phyloP scores from a whole-genome alignment of 208 protist species.

The Endotrypanum monterogeii region DNA sequence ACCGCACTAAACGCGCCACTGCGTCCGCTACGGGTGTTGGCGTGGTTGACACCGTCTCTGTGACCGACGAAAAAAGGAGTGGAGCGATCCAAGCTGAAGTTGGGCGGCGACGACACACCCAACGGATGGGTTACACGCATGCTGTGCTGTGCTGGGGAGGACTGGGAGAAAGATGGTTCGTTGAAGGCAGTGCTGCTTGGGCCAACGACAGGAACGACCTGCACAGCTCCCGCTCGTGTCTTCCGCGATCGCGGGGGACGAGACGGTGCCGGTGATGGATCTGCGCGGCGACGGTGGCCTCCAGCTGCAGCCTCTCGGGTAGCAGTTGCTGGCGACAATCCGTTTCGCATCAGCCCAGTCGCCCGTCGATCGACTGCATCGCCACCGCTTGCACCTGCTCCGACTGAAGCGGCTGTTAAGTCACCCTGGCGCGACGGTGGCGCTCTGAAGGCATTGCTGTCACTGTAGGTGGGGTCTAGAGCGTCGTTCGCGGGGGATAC shows the following conservation, averaged over 20 bases:
- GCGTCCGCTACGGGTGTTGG: neutral
- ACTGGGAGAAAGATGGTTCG: constrained; percentile 13
- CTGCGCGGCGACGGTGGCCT: constrained; percentile 22
- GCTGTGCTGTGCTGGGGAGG: constrained; percentile 16
- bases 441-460: neutral
- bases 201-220: neutral
- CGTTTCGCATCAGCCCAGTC: constrained; percentile 19
- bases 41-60: constrained; percentile 10
- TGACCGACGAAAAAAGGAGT: constrained; percentile 10
- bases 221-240: constrained; percentile 7
- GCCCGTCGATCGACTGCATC: constrained; percentile 1
- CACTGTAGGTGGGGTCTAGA: constrained; percentile 5
- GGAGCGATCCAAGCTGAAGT: constrained; percentile 20
- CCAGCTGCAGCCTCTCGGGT: neutral
- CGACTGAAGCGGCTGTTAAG: neutral
- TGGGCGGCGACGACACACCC: constrained; percentile 26
- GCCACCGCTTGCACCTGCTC: constrained; percentile 1
- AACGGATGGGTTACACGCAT: neutral
- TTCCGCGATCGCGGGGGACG: constrained; percentile 30
- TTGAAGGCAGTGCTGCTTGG: neutral
- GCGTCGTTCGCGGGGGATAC: neutral
- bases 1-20: neutral
- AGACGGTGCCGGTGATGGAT: constrained; percentile 34
- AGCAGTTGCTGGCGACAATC: constrained; percentile 4
- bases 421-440: constrained; percentile 1